Evolutionary conservation across 23 red algal species (phyloP), one percentile per base, ranked within the genome.

Genomic region (Gracilaria vermiculophylla): DNA sequence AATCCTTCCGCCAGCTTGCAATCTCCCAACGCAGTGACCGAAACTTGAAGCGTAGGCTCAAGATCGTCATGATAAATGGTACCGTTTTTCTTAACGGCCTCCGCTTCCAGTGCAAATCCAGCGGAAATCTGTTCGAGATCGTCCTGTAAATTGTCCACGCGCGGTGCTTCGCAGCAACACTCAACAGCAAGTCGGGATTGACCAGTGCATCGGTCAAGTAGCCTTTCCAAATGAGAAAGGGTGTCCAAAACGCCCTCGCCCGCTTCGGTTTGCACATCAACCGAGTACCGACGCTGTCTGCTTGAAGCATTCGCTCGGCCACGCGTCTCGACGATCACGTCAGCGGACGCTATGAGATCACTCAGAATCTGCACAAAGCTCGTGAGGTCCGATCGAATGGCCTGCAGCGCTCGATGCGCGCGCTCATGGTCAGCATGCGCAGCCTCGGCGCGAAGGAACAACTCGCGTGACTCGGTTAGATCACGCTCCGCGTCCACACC

Each of bases 401-500:
- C 66, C 54, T 77, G 84, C 14, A 88, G 27, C 32, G 66, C 69
- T 8, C 69, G 53, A 17, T 73, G 42, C 14, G 66, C 47, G 31
- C 69, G 65, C 27, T 64, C 44, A 78, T 76, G 72, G 53, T 88
- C 84, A 33, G 34, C 53, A 58, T 62, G 69, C 54, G 84, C 84
- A 29, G 84, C 84, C 20, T 64, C 20, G 2, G 70, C 70, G 24
- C 72, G 66, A 43, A 45, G 39, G 3, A 67, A 40, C 57, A 76
- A 35, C 12, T 72, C 53, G 36, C 84, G 66, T 43, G 70, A 67
- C 39, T 88, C 84, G 42, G 69, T 69, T 2, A 88, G 53, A 51
- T 88, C 84, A 44, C 69, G 84, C 21, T 88, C 84, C 19, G 84
- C 72, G 24, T 88, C 84, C 24, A 88, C 29, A 20, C 84, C 84